Conservation (phyloP, 1,139 yeast genomes). For the Williopsis jadinii region DNA sequence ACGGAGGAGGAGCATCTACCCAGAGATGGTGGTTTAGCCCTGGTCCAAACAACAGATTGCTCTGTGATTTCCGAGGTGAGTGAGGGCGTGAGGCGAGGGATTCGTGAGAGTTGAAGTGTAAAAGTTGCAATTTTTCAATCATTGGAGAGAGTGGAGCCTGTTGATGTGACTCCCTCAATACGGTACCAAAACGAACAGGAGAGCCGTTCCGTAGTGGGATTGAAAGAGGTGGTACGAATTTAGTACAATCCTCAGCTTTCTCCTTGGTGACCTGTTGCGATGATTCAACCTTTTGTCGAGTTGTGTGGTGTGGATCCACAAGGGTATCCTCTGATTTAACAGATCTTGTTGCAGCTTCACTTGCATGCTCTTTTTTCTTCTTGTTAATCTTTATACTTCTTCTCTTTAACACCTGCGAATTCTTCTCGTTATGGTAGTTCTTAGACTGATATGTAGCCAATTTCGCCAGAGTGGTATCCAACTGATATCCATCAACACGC, state of each 20-base stretch:
- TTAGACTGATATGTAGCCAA: slow-evolving; percentile 21
- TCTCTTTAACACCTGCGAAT: slow-evolving; percentile 14
- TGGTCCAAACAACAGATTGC: slow-evolving; percentile 14
- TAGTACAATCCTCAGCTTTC: too few relatives aligned
- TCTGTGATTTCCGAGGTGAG: slow-evolving; percentile 20
- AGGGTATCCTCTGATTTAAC: not conserved
- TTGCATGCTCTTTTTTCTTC: slow-evolving; percentile 3
- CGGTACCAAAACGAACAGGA: not conserved
- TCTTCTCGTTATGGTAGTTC: slow-evolving; percentile 18
- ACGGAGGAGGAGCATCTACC: slow-evolving; percentile 19
- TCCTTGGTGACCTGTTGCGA: too few relatives aligned
- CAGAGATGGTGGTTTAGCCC: slow-evolving; percentile 8
- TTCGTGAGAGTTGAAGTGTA: slow-evolving; percentile 4
- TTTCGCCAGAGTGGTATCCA: slow-evolving; percentile 18
- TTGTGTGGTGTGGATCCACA: too few relatives aligned
- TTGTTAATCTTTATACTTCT: slow-evolving; percentile 15
- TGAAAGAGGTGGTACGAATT: not conserved
- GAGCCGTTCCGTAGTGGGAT: not conserved
- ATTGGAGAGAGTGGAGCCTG: slow-evolving; percentile 4
- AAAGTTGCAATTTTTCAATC: slow-evolving; percentile 10
- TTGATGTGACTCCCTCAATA: too few relatives aligned
- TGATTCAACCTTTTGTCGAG: too few relatives aligned
- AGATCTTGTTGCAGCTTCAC: slow-evolving; percentile 2
- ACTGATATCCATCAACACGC: slow-evolving; percentile 5
- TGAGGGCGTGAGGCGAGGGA: slow-evolving; percentile 3